Base-by-base conservation (phyloP, 495 filamentous ascomycete species). In the Aspergillus sclerotiicarbonarius region DNA sequence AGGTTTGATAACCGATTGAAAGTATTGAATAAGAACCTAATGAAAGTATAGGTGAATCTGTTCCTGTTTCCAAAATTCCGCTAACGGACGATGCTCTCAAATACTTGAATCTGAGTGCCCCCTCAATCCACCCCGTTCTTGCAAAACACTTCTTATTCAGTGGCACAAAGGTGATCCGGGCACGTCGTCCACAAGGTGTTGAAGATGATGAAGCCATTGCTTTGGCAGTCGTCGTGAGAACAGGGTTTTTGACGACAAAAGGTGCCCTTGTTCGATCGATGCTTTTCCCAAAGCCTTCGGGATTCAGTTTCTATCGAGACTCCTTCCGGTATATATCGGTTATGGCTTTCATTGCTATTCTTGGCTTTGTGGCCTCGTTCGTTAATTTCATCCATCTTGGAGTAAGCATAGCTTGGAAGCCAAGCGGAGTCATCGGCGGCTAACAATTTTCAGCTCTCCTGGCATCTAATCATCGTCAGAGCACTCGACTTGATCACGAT, bases 311-410 rank as follows among this genome's bases (percentile, higher is more conserved):
- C 67, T 98, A 99, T 67, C 82, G 90, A 16, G 95, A 99, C 67
- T 97, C 95, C 4, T 99, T 99, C 67, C 86, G 92, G 21, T 99
- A 98, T 67, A 97, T 99, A 59, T 92, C 90, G 6, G 95, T 99
- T 33, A 98, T 99, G 95, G 93, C 81, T 46, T 71, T 84, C n/a
- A 87, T 99, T 60, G 95, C 95, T 25, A 67, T 86, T 48, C 66
- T 96, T 52, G 95, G 95, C 2, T 99, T 99, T 68, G 72, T 90
- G 25, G 90, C 87, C 6, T 96, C 94, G 4, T 88, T 98, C 56
- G 74, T 93, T 69, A 99, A 99, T 69, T 99, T 99, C 67, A 68
- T 98, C 59, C 83, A 87, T 18, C 80, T 99, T 30, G 82, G 84
- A 46, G 82, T 83, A 73, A 73, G 82, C 66, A 29, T 37, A 29